A percentile compares a stretch with the other conserved stretches of the same genome.
Conservation (phyloP, 441 rosid genomes). For the Erysimum cheiri region DNA sequence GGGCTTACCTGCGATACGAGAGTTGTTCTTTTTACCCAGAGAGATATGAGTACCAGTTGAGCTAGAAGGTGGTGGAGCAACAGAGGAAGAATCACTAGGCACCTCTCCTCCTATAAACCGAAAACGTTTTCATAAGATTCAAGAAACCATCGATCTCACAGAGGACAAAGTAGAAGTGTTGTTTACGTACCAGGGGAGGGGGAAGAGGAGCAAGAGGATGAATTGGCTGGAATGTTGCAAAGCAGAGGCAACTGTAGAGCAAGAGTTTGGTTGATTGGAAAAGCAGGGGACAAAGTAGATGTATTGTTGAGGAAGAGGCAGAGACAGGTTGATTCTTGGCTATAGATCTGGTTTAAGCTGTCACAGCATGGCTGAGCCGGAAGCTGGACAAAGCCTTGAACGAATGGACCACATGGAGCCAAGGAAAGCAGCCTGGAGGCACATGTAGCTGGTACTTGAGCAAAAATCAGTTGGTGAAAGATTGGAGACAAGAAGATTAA, state of each 20-base stretch:
- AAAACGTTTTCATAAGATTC: constrained; percentile 18
- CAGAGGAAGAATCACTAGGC: constrained; percentile 39
- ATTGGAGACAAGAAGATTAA: constrained; percentile 37
- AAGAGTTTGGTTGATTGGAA: constrained; percentile 74
- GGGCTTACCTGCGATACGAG: constrained; percentile 56
- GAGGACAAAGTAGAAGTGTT: not conserved
- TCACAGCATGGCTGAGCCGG: constrained; percentile 72
- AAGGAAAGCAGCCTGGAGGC: constrained; percentile 60
- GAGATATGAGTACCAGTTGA: constrained; percentile 58
- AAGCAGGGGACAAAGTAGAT: constrained; percentile 48
- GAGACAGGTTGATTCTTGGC: constrained; percentile 64
- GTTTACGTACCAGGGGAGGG: constrained; percentile 32
- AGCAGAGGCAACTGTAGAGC: constrained; percentile 67
- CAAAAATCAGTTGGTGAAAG: constrained; percentile 30
- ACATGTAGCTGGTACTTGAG: constrained; percentile 64
- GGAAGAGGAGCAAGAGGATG: constrained; percentile 64
- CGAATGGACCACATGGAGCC: constrained; percentile 78
- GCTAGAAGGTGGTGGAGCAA: constrained; percentile 45
- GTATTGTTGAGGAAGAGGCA: constrained; percentile 74
- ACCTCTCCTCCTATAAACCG: constrained; percentile 42
- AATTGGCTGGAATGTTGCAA: constrained; percentile 55
- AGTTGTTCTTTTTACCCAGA: constrained; percentile 49
- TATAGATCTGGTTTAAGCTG: constrained; percentile 64
- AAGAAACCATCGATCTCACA: constrained; percentile 9
- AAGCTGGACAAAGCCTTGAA: constrained; percentile 60